Evolutionary conservation across 306 rosid species (phyloP).

Genomic region (Hippophae tibetana): DNA sequence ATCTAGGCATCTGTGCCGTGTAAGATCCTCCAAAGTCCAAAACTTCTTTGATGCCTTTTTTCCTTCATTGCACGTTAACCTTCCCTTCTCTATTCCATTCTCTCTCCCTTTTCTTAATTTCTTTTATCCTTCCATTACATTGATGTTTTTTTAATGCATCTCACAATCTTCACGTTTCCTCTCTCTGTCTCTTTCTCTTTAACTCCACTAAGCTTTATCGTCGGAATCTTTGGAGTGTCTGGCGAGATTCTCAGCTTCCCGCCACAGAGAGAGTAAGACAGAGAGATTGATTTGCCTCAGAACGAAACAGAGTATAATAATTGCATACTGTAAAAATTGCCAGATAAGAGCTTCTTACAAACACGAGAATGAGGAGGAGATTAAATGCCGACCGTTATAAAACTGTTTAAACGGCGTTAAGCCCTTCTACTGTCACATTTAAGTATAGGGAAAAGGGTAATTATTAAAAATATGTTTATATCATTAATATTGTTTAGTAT

Average conservation of each 20-base stretch:
- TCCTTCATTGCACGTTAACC: constrained; percentile 51
- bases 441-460: no score
- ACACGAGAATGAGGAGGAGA: constrained; percentile 19
- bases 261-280: constrained; percentile 27
- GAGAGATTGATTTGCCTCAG: neutral
- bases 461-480: no score
- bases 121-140: neutral
- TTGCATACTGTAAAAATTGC: no score
- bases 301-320: constrained; percentile 4
- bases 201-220: constrained; percentile 13
- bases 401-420: constrained; percentile 29
- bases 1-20: constrained; percentile 48
- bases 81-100: neutral
- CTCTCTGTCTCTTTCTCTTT: neutral
- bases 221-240: constrained; percentile 25
- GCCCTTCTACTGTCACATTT: neutral
- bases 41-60: constrained; percentile 32
- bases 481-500: no score
- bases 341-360: constrained; percentile 11
- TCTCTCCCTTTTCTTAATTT: neutral
- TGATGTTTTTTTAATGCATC: neutral
- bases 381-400: constrained; percentile 16
- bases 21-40: constrained; percentile 35
- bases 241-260: constrained; percentile 40
- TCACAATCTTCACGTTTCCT: constrained; percentile 9